phyloP scores from a whole-genome alignment of 139 green algal genomes.

The Zygnema circumcarinatum region DNA sequence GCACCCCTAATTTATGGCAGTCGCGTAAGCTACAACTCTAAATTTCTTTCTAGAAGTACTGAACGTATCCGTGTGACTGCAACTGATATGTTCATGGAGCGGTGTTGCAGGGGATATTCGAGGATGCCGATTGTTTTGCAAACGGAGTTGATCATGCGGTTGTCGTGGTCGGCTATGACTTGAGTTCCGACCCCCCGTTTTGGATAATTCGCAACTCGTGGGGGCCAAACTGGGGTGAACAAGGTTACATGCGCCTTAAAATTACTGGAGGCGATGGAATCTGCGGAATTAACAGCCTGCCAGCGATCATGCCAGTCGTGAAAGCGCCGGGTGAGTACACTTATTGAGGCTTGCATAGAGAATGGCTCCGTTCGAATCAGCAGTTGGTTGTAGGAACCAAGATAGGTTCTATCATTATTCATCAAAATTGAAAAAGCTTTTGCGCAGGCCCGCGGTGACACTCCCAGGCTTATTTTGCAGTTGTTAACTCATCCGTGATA shows the following conservation, averaged over 20 bases:
- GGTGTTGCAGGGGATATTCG: conserved; percentile 14
- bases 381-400: neutral
- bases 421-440: too few relatives aligned
- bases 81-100: too few relatives aligned
- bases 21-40: too few relatives aligned
- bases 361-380: neutral
- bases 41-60: too few relatives aligned
- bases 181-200: conserved; percentile 28
- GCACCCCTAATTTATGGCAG: too few relatives aligned
- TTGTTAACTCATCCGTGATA: too few relatives aligned
- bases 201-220: conserved; percentile 71
- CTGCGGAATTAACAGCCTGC: conserved; percentile 31
- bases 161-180: conserved; percentile 29
- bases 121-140: conserved; percentile 24
- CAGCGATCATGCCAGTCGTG: conserved; percentile 13
- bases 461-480: too few relatives aligned
- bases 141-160: conserved; percentile 24
- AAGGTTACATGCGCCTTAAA: conserved; percentile 78
- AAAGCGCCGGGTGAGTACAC: neutral
- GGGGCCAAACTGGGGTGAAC: conserved; percentile 78
- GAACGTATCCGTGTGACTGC: too few relatives aligned
- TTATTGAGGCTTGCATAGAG: neutral
- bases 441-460: too few relatives aligned
- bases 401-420: neutral
- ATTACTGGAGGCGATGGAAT: neutral